These are phyloP conservation scores for Nemophila menziesii DNA, from an alignment of 257 asterid species.

Conservation along the genomic window DNA sequence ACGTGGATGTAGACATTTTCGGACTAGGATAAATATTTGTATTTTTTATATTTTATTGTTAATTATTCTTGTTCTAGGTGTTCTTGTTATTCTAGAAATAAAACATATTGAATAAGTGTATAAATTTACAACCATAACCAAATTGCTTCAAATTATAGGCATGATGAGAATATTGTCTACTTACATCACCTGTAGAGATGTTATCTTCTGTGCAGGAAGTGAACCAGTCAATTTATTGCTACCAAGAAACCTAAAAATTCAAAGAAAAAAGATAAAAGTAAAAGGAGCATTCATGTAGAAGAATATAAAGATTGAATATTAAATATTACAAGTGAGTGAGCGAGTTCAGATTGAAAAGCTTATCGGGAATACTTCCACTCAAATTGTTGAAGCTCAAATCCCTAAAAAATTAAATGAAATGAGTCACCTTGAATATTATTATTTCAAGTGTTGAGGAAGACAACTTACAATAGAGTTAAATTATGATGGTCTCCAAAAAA, in stretches of 20 bases:
- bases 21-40: no score
- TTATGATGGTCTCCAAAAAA: conserved; percentile 36
- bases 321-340: conserved; percentile 42
- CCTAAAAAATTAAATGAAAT: conserved; percentile 35
- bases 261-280: background rate
- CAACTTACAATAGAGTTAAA: conserved; percentile 49
- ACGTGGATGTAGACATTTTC: no score
- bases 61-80: no score
- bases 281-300: background rate
- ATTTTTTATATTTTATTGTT: no score
- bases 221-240: conserved; percentile 51
- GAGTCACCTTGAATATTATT: no score
- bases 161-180: conserved; percentile 10
- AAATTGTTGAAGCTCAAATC: conserved; percentile 87
- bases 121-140: no score
- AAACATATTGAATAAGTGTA: no score
- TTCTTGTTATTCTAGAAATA: no score
- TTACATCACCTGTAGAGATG: conserved; percentile 44
- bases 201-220: conserved; percentile 38
- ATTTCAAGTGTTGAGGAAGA: no score
- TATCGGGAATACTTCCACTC: conserved; percentile 43
- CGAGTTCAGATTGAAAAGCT: conserved; percentile 38
- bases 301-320: no score
- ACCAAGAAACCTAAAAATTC: conserved; percentile 73
- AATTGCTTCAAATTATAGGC: no score